These are phyloP conservation scores for Trametes meyenii DNA, from an alignment of 768 basidiomycete genomes.

Conservation along the genomic window DNA sequence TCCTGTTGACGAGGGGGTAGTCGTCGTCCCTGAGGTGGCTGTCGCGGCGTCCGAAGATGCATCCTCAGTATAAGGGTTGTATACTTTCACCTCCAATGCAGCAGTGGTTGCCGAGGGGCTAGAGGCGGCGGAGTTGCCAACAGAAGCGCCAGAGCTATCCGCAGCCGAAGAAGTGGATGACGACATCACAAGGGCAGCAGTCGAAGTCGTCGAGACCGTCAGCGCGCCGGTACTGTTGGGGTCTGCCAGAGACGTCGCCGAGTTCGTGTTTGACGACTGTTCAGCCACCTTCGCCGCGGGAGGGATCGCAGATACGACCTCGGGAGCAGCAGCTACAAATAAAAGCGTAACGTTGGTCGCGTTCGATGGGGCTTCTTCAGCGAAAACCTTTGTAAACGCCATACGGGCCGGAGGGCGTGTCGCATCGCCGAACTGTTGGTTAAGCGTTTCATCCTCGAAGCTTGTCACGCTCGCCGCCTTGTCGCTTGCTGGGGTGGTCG, in stretches of 20 bases:
- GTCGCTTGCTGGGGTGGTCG: conserved; percentile 23
- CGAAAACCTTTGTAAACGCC: conserved; percentile 18
- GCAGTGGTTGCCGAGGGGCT: conserved; percentile 4
- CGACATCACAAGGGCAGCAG: no score
- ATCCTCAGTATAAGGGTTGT: conserved; percentile 14
- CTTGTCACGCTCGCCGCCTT: conserved; percentile 26
- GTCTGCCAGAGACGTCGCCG: background rate
- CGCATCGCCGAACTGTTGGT: conserved; percentile 27
- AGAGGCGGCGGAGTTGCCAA: background rate
- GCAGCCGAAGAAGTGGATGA: background rate
- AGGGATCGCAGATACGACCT: conserved; percentile 25
- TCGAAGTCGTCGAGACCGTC: no score
- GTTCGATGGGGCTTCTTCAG: conserved; percentile 22
- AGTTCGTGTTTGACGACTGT: background rate
- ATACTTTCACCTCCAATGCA: conserved; percentile 17
- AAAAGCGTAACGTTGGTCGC: conserved; percentile 52
- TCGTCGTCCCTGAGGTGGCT: background rate
- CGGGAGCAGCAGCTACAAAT: conserved; percentile 47
- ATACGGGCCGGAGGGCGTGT: conserved; percentile 22
- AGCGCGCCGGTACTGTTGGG: no score
- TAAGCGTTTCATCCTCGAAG: conserved; percentile 22
- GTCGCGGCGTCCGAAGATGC: background rate
- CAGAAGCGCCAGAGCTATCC: background rate
- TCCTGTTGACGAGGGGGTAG: conserved; percentile 1
- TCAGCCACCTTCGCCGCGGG: background rate